Evolutionary conservation across 805 yeast species (phyloP).

Genomic region (Suhomyces xylopsoci): DNA sequence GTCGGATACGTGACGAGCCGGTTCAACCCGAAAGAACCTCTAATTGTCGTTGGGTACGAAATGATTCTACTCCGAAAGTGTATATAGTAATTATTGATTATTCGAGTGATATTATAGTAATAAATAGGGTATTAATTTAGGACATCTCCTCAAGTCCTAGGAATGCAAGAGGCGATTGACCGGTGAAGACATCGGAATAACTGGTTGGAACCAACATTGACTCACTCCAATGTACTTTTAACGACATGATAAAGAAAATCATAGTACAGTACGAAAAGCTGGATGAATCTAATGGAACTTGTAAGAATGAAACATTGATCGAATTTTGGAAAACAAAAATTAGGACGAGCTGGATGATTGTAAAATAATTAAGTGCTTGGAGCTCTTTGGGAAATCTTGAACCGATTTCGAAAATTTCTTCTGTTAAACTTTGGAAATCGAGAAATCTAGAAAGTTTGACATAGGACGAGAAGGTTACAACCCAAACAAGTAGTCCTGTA

Average conservation of each 20-base stretch:
- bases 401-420: slow-evolving; percentile 2
- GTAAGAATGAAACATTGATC: slow-evolving; percentile 14
- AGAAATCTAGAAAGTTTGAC: slow-evolving; percentile 11
- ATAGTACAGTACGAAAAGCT: background rate
- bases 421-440: background rate
- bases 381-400: slow-evolving; percentile 10
- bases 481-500: slow-evolving; percentile 29
- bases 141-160: background rate
- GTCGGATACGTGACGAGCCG: background rate
- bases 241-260: background rate
- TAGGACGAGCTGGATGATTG: slow-evolving; percentile 13
- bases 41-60: background rate
- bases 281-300: slow-evolving; percentile 8
- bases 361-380: slow-evolving; percentile 11
- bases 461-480: slow-evolving; percentile 17
- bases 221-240: slow-evolving; percentile 4
- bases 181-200: background rate
- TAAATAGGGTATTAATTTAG: background rate
- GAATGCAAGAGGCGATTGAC: slow-evolving; percentile 3
- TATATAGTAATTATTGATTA: background rate
- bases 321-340: slow-evolving; percentile 17
- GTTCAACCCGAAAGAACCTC: background rate
- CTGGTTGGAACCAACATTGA: background rate
- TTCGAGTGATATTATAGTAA: background rate
- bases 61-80: background rate